A percentile compares a stretch with the other conserved stretches of the same genome.
Conservation (phyloP, 2,329 filamentous ascomycete genomes). For the Pyricularia sp. region DNA sequence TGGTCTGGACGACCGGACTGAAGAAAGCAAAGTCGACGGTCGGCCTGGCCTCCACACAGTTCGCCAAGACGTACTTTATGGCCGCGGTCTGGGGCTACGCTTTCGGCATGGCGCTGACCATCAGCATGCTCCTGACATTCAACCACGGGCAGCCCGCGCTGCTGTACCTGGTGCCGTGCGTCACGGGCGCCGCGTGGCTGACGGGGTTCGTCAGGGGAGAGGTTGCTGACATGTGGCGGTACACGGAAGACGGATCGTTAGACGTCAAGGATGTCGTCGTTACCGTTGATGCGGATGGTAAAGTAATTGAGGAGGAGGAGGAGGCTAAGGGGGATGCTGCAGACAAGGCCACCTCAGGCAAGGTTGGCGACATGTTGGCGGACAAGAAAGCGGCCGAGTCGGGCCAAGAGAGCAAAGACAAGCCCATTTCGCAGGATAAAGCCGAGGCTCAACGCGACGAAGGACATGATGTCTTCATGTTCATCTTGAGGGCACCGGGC, state of each 20-base stretch:
- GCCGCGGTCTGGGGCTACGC: constrained; percentile 70
- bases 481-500: background rate
- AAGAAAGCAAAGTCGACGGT: constrained; percentile 19
- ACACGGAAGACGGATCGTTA: constrained; percentile 61
- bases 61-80: constrained; percentile 79
- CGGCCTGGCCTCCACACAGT: constrained; percentile 36
- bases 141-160: constrained; percentile 82
- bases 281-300: constrained; percentile 40
- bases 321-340: background rate
- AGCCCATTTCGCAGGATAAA: background rate
- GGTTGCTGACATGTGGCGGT: constrained; percentile 66
- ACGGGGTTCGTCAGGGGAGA: constrained; percentile 67
- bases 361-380: background rate
- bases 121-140: constrained; percentile 68
- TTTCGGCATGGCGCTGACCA: constrained; percentile 65
- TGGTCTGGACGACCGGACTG: constrained; percentile 56
- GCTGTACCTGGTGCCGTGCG: constrained; percentile 83
- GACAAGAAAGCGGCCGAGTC: background rate
- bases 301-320: constrained; percentile 27
- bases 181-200: constrained; percentile 65
- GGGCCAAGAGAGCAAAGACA: background rate
- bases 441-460: background rate
- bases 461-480: background rate
- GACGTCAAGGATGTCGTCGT: constrained; percentile 46
- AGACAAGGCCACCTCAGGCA: background rate